Evolutionary conservation across 306 rosid genomes (phyloP).

Genomic region (Cucurbita pepo): DNA sequence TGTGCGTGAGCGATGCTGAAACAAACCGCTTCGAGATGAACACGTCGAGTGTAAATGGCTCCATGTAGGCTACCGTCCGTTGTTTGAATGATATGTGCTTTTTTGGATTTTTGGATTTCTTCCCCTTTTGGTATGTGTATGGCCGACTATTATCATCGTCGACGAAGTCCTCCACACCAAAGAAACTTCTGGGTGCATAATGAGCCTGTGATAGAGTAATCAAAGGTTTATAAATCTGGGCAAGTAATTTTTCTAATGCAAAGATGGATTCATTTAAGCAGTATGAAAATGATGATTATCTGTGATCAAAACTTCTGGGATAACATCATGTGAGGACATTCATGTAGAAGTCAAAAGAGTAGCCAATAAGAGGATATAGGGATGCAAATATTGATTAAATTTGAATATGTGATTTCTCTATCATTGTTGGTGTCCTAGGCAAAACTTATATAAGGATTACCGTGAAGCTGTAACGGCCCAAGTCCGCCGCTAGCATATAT

Average conservation of each 20-base stretch:
- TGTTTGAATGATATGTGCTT: slow-evolving; percentile 82
- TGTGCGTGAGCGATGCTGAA: slow-evolving; percentile 80
- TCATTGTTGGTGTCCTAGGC: not conserved
- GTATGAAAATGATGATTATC: not conserved
- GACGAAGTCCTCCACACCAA: slow-evolving; percentile 83
- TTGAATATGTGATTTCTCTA: not conserved
- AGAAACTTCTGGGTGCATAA: slow-evolving; percentile 70
- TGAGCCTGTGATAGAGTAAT: slow-evolving; percentile 26
- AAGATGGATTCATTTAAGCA: not conserved
- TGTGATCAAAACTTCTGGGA: too few species aligned
- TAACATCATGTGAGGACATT: too few species aligned
- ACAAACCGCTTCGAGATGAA: slow-evolving; percentile 88
- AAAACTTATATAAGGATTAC: not conserved
- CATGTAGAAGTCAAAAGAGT: not conserved
- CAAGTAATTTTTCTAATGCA: not conserved
- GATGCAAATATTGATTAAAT: not conserved
- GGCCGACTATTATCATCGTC: slow-evolving; percentile 82
- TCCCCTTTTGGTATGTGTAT: slow-evolving; percentile 73
- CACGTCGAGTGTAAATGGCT: slow-evolving; percentile 88
- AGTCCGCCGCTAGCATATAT: too few species aligned
- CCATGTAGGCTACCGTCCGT: slow-evolving; percentile 81
- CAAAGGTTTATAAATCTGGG: not conserved
- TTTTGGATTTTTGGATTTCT: slow-evolving; percentile 67
- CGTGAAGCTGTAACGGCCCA: too few species aligned
- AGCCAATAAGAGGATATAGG: not conserved